Conservation (phyloP, 1,284 basidiomycete genomes). For the Sporisorium iseilematis-ciliati region DNA sequence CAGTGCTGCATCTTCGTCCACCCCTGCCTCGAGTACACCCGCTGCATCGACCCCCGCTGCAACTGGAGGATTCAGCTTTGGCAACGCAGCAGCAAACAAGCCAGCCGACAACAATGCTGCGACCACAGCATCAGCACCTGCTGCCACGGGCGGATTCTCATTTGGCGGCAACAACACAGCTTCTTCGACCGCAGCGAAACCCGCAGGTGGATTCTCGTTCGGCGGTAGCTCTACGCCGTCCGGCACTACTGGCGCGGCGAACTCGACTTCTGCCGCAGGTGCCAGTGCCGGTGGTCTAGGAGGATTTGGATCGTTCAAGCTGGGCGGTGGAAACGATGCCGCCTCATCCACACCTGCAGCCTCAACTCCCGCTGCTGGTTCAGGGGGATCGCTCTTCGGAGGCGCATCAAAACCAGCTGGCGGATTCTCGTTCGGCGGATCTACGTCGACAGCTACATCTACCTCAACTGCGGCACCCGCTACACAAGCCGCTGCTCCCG, state of each 20-base stretch:
- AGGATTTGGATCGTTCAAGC: slow-evolving; percentile 40
- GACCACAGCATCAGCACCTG: slow-evolving; percentile 35
- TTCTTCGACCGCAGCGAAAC: slow-evolving; percentile 30
- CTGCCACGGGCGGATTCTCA: slow-evolving; percentile 41
- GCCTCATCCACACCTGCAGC: slow-evolving; percentile 9
- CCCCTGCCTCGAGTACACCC: slow-evolving; percentile 39
- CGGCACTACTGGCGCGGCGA: slow-evolving; percentile 16
- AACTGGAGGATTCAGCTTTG: slow-evolving; percentile 47
- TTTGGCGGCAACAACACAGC: slow-evolving; percentile 40
- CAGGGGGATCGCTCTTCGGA: slow-evolving; percentile 33
- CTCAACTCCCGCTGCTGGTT: slow-evolving; percentile 14
- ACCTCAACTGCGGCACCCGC: slow-evolving; percentile 48
- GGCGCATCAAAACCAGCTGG: slow-evolving; percentile 51
- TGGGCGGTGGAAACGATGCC: slow-evolving; percentile 27
- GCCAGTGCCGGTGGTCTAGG: slow-evolving; percentile 21
- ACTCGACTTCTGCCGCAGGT: slow-evolving; percentile 28
- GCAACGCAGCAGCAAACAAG: slow-evolving; percentile 24
- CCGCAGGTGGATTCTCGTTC: slow-evolving; percentile 47
- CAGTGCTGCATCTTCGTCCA: slow-evolving; percentile 21
- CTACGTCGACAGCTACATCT: slow-evolving; percentile 17
- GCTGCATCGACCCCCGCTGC: slow-evolving; percentile 6
- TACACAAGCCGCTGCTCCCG: slow-evolving; percentile 11
- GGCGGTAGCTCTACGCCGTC: slow-evolving; percentile 30
- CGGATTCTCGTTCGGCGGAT: slow-evolving; percentile 54
- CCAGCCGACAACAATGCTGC: slow-evolving; percentile 15